These are phyloP conservation scores for Leccinum ochraceum DNA, from an alignment of 768 basidiomycete genomes.

Conservation along the genomic window DNA sequence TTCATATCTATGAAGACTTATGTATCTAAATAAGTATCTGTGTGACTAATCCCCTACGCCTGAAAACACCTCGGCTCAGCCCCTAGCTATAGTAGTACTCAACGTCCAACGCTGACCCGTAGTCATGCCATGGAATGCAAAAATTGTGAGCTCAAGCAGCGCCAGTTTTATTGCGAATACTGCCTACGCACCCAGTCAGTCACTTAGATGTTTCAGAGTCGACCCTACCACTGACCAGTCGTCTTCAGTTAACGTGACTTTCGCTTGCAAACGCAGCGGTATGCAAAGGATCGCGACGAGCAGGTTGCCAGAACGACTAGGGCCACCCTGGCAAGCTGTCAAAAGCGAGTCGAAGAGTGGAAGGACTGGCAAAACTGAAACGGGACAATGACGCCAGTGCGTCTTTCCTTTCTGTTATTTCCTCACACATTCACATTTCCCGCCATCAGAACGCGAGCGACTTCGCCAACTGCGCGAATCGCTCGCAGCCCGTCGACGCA, in stretches of 20 bases:
- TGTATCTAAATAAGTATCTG: slow-evolving; percentile 11
- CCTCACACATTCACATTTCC: background rate
- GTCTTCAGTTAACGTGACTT: slow-evolving; percentile 54
- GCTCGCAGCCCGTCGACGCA: slow-evolving; percentile 64
- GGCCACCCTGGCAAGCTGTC: slow-evolving; percentile 48
- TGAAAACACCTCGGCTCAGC: too few species aligned
- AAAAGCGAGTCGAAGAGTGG: slow-evolving; percentile 52
- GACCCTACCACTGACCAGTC: background rate
- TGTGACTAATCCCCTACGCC: slow-evolving; percentile 14
- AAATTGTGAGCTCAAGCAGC: slow-evolving; percentile 71
- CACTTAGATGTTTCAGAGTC: background rate
- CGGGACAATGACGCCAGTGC: slow-evolving; percentile 65
- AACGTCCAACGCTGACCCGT: background rate
- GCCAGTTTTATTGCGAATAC: slow-evolving; percentile 71
- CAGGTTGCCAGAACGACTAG: slow-evolving; percentile 49
- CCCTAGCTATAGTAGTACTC: too few species aligned
- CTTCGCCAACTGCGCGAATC: slow-evolving; percentile 58
- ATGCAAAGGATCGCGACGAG: slow-evolving; percentile 58
- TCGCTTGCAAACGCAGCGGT: slow-evolving; percentile 56
- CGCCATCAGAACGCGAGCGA: slow-evolving; percentile 57
- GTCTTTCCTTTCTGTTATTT: slow-evolving; percentile 16
- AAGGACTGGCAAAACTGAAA: slow-evolving; percentile 47
- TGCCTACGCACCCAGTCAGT: slow-evolving; percentile 66
- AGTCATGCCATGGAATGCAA: slow-evolving; percentile 64
- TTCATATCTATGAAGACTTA: background rate